Evolutionary conservation across 2,329 filamentous ascomycete genomes (phyloP), one percentile per base, ranked within the genome.

Genomic region (Sporothrix phasma): DNA sequence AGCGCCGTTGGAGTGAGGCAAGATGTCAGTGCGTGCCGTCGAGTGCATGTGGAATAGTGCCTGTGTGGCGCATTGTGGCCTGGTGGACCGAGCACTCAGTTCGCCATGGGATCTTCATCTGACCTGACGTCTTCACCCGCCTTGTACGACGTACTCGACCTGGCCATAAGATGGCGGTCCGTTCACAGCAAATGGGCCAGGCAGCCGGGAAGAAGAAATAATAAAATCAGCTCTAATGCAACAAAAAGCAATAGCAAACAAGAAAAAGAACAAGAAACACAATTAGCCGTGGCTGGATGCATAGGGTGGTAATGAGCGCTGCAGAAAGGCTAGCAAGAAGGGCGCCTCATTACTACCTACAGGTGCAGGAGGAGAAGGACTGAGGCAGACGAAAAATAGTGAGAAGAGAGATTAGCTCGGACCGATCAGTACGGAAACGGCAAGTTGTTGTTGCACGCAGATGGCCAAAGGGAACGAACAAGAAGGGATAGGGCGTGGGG

Each of bases 281-380:
- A 22, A 34, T 11, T 43, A 45, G 31, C 29, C n/a, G 31, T 41
- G 22, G 59, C 59, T 51, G 58, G 19, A 34, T n/a, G 49, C 5
- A 43, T 34, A 61, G 59, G 45, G 59, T 61, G 19, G 59, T 45
- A 61, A 61, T 41, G 58, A 61, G 47, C 58, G 22, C 17, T 17
- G 37, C 22, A 59, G 56, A 43, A n/a, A 19, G 24, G 17, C 39
- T 41, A 29, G 41, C 58, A 47, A 34, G 26, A 46, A 54, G 29
- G 31, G 22, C 31, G 29, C 29, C 22, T 54, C 49, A 37, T 54
- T 31, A n/a, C 31, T 31, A 54, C 37, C 49, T 54, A n/a, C n/a
- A 54, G 49, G 37, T 17, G 5, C 15, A 39, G 31, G 11, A 5
- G 7, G 11, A 10, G 19, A 19, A 43, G 6, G n/a, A 26, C 6